A percentile compares a stretch with the other conserved stretches of the same genome.
Conservation (phyloP, 371 early-diverging fungal genomes). For the Mortierella sp. region DNA sequence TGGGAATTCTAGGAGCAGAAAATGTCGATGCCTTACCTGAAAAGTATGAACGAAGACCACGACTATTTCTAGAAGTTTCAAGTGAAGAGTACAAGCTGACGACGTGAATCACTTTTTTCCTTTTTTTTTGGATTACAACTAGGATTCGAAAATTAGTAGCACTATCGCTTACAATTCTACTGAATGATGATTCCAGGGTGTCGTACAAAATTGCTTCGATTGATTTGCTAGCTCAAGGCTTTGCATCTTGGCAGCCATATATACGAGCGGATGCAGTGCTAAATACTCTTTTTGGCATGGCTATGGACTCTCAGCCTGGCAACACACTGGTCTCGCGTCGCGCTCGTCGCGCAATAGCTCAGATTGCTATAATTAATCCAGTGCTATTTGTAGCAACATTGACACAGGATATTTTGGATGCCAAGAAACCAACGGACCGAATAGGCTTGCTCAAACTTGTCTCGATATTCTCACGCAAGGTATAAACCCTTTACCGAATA, state of each 20-base stretch:
- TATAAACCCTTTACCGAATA: too few relatives aligned
- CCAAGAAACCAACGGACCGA: constrained; percentile 69
- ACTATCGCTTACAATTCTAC: constrained; percentile 67
- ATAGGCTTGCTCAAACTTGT: constrained; percentile 75
- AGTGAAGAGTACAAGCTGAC: too few relatives aligned
- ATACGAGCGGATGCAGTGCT: constrained; percentile 76
- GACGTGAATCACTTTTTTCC: not conserved
- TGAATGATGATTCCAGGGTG: constrained; percentile 68
- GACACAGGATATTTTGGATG: constrained; percentile 81
- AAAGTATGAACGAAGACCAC: constrained; percentile 50
- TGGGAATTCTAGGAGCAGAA: constrained; percentile 79
- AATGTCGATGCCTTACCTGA: constrained; percentile 64
- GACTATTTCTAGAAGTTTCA: too few relatives aligned
- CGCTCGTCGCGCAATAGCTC: constrained; percentile 80
- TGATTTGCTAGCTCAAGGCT: constrained; percentile 84
- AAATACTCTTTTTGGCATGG: constrained; percentile 73
- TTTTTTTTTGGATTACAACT: constrained; percentile 54
- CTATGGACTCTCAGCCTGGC: constrained; percentile 58
- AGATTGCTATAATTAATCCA: constrained; percentile 77
- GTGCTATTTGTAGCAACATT: constrained; percentile 81
- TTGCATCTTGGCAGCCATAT: constrained; percentile 83
- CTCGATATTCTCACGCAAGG: constrained; percentile 81
- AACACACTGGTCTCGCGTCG: constrained; percentile 61
- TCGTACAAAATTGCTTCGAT: constrained; percentile 77
- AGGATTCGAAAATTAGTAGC: constrained; percentile 69